Evolutionary conservation across 371 early-diverging fungal species (phyloP).

Genomic region (Nematocida sp.): DNA sequence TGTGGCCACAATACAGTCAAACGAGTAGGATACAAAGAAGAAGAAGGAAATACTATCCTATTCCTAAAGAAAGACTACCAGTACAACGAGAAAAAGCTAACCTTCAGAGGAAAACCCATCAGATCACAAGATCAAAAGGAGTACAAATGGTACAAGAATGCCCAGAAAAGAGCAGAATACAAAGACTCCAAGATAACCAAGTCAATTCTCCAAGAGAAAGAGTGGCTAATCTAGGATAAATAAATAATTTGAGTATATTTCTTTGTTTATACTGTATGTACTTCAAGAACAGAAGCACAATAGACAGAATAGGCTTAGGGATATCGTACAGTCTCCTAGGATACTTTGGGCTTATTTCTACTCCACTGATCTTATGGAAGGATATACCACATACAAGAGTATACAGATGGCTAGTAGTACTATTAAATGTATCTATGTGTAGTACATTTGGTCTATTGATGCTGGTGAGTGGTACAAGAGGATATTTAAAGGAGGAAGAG

Average conservation of each 20-base stretch:
- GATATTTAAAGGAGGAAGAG: conserved; percentile 32
- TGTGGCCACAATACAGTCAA: conserved; percentile 37
- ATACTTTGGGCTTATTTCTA: conserved; percentile 21
- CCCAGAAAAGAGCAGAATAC: background rate
- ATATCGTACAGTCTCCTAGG: conserved; percentile 2
- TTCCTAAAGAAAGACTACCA: conserved; percentile 26
- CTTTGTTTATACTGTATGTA: conserved; percentile 38
- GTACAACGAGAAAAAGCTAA: conserved; percentile 11
- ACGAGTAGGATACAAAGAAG: conserved; percentile 9
- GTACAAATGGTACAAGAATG: conserved; percentile 36
- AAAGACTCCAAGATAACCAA: background rate
- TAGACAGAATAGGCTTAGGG: conserved; percentile 22
- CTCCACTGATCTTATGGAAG: conserved; percentile 13
- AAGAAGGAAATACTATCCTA: conserved; percentile 23
- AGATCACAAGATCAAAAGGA: conserved; percentile 40
- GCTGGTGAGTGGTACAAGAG: conserved; percentile 37
- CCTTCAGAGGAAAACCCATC: conserved; percentile 27
- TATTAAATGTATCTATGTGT: background rate
- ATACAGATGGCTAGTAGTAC: background rate
- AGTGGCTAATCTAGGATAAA: background rate
- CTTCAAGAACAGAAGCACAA: conserved; percentile 28
- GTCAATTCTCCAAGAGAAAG: background rate
- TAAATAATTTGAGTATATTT: conserved; percentile 28
- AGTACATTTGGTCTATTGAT: background rate
- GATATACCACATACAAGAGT: background rate